A percentile compares a stretch with the other conserved stretches of the same genome.
Evolutionary conservation across 352 stramenopile species (phyloP).

Genomic region (Elongisporangium anandrum): DNA sequence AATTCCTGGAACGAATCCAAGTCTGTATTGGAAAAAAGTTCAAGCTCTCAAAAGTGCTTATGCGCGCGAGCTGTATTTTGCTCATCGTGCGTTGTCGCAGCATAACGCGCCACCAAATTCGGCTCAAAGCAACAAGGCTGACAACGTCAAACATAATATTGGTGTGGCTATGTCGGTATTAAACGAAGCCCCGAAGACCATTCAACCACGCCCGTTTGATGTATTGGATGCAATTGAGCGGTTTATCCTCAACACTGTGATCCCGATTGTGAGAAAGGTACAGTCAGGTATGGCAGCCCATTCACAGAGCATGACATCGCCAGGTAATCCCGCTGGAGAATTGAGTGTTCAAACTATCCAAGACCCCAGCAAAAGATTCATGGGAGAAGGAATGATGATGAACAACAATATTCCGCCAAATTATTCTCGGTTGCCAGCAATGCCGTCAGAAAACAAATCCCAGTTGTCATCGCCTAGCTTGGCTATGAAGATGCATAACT

Average conservation of each 20-base stretch:
- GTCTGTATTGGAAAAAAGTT: slow-evolving; percentile 77
- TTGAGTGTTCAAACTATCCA: not conserved
- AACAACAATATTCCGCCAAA: slow-evolving; percentile 5
- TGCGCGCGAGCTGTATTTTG: slow-evolving; percentile 42
- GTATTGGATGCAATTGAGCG: slow-evolving; percentile 75
- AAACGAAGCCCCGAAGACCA: slow-evolving; percentile 31
- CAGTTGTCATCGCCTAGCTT: not conserved
- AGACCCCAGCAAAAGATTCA: not conserved
- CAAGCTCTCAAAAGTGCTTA: slow-evolving; percentile 43
- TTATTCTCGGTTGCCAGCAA: not conserved
- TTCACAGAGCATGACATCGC: not conserved
- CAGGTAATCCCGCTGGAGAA: slow-evolving; percentile 3
- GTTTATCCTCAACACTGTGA: slow-evolving; percentile 75
- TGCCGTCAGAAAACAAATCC: not conserved
- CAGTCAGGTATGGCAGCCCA: slow-evolving; percentile 7
- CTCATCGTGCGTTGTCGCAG: slow-evolving; percentile 61
- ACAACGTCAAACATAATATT: slow-evolving; percentile 84
- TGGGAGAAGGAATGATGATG: not conserved
- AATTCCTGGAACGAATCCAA: slow-evolving; percentile 19
- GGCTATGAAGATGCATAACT: not conserved
- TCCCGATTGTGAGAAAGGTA: slow-evolving; percentile 74
- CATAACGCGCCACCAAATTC: slow-evolving; percentile 60
- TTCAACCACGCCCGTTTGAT: slow-evolving; percentile 57
- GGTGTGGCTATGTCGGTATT: slow-evolving; percentile 62
- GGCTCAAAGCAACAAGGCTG: slow-evolving; percentile 58